phyloP scores from a whole-genome alignment of 177 flowering plant genomes.

The Vitis hybrid region DNA sequence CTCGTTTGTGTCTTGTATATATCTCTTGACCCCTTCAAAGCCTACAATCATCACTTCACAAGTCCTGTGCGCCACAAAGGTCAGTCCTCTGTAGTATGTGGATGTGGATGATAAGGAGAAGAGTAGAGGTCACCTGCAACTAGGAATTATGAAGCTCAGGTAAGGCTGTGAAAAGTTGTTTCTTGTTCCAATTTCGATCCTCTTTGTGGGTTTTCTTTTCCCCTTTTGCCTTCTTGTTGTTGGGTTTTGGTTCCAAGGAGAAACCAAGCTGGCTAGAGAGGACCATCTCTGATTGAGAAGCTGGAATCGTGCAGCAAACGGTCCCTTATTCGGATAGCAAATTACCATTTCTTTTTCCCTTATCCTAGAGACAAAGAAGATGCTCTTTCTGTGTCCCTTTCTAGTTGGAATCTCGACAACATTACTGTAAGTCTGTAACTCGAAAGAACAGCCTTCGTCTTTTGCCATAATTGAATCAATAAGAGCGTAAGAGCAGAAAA shows the following conservation, averaged over 20 bases:
- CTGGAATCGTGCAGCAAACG: conserved; percentile 10
- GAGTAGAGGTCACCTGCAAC: too few relatives aligned
- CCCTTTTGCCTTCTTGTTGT: not conserved
- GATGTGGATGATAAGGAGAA: not conserved
- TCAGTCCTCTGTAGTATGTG: too few relatives aligned
- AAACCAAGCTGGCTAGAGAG: not conserved
- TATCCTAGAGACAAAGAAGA: conserved; percentile 23
- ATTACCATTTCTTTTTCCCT: conserved; percentile 8
- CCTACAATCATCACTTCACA: not conserved
- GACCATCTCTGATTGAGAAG: conserved; percentile 22
- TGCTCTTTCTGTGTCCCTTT: conserved; percentile 27
- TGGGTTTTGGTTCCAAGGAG: not conserved
- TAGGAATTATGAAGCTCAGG: not conserved
- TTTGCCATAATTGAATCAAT: not conserved
- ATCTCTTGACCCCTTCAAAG: not conserved
- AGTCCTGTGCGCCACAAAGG: not conserved
- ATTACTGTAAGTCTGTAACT: conserved; percentile 13
- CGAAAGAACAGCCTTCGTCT: conserved; percentile 3
- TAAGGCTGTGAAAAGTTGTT: not conserved
- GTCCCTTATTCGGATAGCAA: conserved; percentile 16
- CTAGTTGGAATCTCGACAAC: conserved; percentile 29
- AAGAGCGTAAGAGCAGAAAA: not conserved
- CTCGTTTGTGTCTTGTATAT: not conserved
- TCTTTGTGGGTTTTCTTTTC: not conserved
- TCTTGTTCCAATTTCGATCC: not conserved